Base-by-base conservation (phyloP, 306 rosid genomes). In the Dalbergia oliveri region DNA sequence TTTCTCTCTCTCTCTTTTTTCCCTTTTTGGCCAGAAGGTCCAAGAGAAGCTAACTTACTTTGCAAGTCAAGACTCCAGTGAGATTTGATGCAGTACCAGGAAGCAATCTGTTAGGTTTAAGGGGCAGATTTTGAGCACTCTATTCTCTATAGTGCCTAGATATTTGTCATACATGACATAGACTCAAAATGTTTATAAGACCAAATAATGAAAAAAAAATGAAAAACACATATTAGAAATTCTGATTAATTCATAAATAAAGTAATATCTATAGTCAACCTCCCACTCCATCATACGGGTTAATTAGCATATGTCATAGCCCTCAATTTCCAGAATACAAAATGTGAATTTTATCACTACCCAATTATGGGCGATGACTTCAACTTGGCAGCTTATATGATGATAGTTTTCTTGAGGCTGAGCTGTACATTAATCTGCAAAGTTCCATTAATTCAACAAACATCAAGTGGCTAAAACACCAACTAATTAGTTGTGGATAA, bases 241-340 rank as follows among this genome's bases (percentile, higher is more conserved):
- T 71, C 15, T 37, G 60, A 64, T 54, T 11, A 73, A 64, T 9
- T 64, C 50, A 16, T 15, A 71, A 81, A 35, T 34, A 9, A 59
- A 66, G 18, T 23, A 66, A 47, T 66, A 60, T 14, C 61, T 35
- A 41, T 34, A 50, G 86, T 87, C 88, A 87, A 86, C 84, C 26
- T 73, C 68, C 76, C 71, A 68, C 85, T 79, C 66, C 81, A 37
- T 81, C 57, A 68, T 41, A 67, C 66, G 21, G 44, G 79, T 35
- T 33, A 76, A 37, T 81, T 64, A 57, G 61, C 61, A 79, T 78
- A 69, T 68, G 60, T 51, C 71, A 56, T 21, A 47, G 53, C 23
- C 79, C 79, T 79, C 85, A 64, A 71, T 75, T 64, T 72, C 70
- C 79, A 72, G 7, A 69, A 69, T 83, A 84, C 61, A 76, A 79